A percentile compares a stretch with the other conserved stretches of the same genome.
Conservation (phyloP, 2,329 filamentous ascomycete species). For the Ascomycota sp. region DNA sequence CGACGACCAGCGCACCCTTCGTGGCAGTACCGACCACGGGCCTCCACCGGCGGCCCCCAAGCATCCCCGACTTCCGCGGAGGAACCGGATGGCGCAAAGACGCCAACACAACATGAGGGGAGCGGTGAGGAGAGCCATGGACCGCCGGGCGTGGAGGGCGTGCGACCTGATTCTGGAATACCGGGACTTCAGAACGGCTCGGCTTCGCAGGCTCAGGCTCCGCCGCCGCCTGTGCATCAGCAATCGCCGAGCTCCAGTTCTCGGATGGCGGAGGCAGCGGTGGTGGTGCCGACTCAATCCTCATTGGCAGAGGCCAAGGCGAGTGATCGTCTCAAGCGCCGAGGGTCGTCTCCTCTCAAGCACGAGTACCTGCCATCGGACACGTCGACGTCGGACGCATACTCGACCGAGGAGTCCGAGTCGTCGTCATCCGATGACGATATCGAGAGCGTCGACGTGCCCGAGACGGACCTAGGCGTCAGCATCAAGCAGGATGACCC, state of each 20-base stretch:
- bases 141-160: constrained; percentile 15
- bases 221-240: constrained; percentile 34
- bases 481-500: constrained; percentile 24
- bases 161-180: constrained; percentile 17
- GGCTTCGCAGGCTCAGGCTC: constrained; percentile 1
- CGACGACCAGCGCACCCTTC: constrained; percentile 8
- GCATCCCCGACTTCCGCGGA: not conserved
- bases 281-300: constrained; percentile 6
- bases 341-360: constrained; percentile 82
- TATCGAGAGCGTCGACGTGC: constrained; percentile 38
- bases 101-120: constrained; percentile 9
- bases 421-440: constrained; percentile 31
- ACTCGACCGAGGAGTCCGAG: constrained; percentile 30
- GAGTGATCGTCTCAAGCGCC: constrained; percentile 34
- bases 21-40: constrained; percentile 7
- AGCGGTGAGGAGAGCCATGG: constrained; percentile 8
- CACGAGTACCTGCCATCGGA: constrained; percentile 89
- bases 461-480: constrained; percentile 36
- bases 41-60: constrained; percentile 1
- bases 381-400: constrained; percentile 30
- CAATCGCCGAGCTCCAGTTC: constrained; percentile 21
- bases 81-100: constrained; percentile 2
- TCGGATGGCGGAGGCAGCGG: constrained; percentile 8
- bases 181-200: constrained; percentile 5
- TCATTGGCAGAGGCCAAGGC: constrained; percentile 19